phyloP scores from a whole-genome alignment of 257 asterid genomes.

The Nicotiana paniculata region DNA sequence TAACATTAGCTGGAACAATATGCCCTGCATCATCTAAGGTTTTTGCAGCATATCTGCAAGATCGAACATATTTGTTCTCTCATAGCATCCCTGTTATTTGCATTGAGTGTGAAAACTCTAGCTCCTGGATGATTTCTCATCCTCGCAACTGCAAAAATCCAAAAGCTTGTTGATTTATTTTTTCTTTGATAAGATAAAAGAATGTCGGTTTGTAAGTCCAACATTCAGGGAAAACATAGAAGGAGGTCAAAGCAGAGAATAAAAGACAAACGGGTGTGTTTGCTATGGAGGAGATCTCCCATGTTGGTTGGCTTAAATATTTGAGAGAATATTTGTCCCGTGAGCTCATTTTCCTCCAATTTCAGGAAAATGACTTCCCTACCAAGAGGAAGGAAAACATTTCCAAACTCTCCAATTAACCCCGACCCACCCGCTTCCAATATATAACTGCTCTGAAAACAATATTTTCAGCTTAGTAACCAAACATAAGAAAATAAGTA shows the following conservation, averaged over 20 bases:
- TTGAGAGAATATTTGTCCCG: no score
- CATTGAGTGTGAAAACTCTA: conserved; percentile 35
- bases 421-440: no score
- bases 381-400: no score
- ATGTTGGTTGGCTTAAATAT: no score
- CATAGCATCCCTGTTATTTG: conserved; percentile 64
- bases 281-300: no score
- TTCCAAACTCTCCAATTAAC: no score
- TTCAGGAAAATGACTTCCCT: no score
- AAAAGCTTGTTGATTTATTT: not conserved
- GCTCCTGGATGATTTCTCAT: conserved; percentile 72
- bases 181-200: not conserved
- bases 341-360: no score
- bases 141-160: conserved; percentile 53
- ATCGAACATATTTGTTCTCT: conserved; percentile 49
- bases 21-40: conserved; percentile 15
- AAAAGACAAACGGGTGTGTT: not conserved
- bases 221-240: not conserved
- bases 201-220: not conserved
- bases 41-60: conserved; percentile 38
- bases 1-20: not conserved
- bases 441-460: no score
- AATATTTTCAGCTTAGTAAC: no score
- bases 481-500: no score
- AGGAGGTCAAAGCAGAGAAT: not conserved